Conservation (phyloP, 306 rosid genomes). For the Sphenostylis stenocarpa region DNA sequence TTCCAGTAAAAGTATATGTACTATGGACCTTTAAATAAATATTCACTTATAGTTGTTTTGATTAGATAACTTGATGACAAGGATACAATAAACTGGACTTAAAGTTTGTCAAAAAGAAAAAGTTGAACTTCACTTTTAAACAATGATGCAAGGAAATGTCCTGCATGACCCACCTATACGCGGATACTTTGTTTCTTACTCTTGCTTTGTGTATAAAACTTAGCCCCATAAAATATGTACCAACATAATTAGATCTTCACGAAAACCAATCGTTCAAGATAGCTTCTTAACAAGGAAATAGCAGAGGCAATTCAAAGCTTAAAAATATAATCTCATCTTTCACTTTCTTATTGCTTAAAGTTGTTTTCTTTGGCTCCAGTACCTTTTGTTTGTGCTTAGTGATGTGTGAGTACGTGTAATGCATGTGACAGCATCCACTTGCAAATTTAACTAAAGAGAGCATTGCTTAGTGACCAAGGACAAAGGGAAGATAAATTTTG, state of each 20-base stretch:
- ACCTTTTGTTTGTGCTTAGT: constrained; percentile 23
- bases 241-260: neutral
- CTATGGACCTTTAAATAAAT: neutral
- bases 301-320: neutral
- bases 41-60: neutral
- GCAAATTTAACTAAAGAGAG: neutral
- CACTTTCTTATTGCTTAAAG: constrained; percentile 21
- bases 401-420: constrained; percentile 17
- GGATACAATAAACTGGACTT: neutral
- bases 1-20: neutral
- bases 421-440: constrained; percentile 29
- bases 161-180: neutral
- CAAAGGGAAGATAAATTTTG: neutral
- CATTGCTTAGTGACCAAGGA: constrained; percentile 33
- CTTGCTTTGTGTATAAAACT: neutral
- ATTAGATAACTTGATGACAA: neutral
- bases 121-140: neutral
- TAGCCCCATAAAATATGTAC: no score
- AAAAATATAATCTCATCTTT: neutral
- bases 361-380: constrained; percentile 7
- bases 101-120: neutral
- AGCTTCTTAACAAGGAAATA: constrained; percentile 25
- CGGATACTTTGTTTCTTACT: neutral
- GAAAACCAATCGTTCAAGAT: neutral
- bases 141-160: neutral